These are phyloP conservation scores for Dissophora ornata DNA, from an alignment of 192 early-diverging fungal genomes.

Conservation along the genomic window DNA sequence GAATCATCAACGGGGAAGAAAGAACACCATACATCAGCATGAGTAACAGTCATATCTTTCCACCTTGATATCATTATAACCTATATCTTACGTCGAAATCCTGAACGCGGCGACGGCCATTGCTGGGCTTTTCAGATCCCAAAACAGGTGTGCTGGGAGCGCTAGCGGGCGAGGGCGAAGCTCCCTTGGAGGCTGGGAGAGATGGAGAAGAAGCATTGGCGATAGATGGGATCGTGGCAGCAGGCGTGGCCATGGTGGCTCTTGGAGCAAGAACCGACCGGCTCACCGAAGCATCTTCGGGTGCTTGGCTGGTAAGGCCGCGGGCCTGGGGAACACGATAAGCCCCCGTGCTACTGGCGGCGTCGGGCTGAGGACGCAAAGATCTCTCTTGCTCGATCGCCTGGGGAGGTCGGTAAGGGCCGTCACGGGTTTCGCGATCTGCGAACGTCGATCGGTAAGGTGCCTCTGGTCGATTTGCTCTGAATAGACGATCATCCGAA, in stretches of 20 bases:
- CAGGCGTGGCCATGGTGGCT: slow-evolving; percentile 8
- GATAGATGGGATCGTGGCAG: slow-evolving; percentile 3
- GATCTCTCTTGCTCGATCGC: slow-evolving; percentile 35
- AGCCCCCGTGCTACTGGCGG: slow-evolving; percentile 27
- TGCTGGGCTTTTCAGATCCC: slow-evolving; percentile 35
- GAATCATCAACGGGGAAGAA: background rate
- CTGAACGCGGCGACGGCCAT: slow-evolving; percentile 38
- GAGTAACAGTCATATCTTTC: no score
- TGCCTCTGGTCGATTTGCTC: slow-evolving; percentile 47
- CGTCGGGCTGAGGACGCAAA: slow-evolving; percentile 12
- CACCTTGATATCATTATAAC: no score
- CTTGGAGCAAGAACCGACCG: slow-evolving; percentile 49
- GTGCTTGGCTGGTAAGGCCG: slow-evolving; percentile 13
- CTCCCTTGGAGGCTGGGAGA: background rate
- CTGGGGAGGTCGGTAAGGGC: slow-evolving; percentile 51
- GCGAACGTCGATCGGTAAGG: slow-evolving; percentile 40
- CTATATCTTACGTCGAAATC: slow-evolving; percentile 43
- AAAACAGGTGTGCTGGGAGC: slow-evolving; percentile 30
- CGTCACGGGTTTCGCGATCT: slow-evolving; percentile 49
- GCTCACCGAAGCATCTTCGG: slow-evolving; percentile 22
- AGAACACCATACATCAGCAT: background rate
- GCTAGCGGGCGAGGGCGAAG: no score
- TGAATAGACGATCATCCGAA: slow-evolving; percentile 57
- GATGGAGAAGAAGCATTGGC: background rate
- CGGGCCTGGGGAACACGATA: slow-evolving; percentile 49